A percentile compares a stretch with the other conserved stretches of the same genome.
phyloP scores from a whole-genome alignment of 352 stramenopile species.

The Globisporangium mamillatum region DNA sequence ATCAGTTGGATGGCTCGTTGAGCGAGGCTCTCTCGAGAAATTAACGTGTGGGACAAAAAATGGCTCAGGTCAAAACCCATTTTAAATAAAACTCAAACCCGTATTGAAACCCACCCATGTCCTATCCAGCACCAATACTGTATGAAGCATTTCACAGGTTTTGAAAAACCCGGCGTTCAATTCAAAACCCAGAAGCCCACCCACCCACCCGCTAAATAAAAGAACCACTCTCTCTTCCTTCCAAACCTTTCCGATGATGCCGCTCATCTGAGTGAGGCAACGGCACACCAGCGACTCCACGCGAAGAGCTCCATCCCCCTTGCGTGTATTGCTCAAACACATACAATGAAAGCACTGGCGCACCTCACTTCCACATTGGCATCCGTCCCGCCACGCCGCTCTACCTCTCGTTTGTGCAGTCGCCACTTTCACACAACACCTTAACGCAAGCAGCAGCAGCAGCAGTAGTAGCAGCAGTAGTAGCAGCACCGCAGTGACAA shows the following conservation, averaged over 20 bases:
- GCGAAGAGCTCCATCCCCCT: constrained; percentile 4
- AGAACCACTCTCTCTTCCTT: background rate
- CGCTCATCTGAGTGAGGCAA: background rate
- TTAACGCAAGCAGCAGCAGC: background rate
- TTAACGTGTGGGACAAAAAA: background rate
- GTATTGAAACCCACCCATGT: background rate
- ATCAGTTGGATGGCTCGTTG: background rate
- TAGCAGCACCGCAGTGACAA: background rate
- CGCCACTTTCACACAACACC: background rate
- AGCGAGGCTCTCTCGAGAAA: background rate
- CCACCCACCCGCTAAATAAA: background rate
- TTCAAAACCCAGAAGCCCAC: background rate
- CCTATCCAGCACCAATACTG: background rate
- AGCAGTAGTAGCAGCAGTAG: background rate
- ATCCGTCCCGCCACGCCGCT: background rate
- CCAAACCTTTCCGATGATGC: background rate
- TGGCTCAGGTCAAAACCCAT: background rate
- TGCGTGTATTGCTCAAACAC: constrained; percentile 15
- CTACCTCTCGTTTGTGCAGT: background rate
- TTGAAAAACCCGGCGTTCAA: background rate
- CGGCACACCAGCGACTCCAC: background rate
- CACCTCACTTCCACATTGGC: constrained; percentile 3
- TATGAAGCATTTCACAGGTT: background rate
- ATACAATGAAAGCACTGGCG: constrained; percentile 3
- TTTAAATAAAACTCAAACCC: background rate